Evolutionary conservation across 345 rosid genomes (phyloP).

Genomic region (Brassica cretica): DNA sequence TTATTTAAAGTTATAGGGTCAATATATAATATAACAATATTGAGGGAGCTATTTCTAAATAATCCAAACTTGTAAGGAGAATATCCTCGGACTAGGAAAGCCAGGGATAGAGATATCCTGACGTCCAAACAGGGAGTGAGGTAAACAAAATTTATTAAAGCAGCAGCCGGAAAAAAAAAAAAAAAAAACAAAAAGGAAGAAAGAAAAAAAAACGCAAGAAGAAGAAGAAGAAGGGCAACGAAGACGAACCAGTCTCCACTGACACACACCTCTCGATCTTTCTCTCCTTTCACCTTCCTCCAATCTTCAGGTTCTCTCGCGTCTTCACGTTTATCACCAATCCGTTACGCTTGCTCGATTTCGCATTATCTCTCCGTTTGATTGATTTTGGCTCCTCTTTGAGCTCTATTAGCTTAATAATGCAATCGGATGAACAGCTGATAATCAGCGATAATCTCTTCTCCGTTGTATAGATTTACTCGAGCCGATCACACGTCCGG

Average conservation of each 20-base stretch:
- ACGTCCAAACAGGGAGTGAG: constrained; percentile 32
- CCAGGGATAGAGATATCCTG: constrained; percentile 6
- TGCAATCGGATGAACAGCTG: constrained; percentile 33
- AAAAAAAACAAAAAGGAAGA: background rate
- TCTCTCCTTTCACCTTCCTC: constrained; percentile 2
- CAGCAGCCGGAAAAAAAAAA: constrained; percentile 36
- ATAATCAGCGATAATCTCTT: background rate
- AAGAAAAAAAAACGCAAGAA: constrained; percentile 23
- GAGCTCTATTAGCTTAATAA: constrained; percentile 15
- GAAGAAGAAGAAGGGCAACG: constrained; percentile 32
- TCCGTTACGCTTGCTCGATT: constrained; percentile 24
- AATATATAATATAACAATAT: background rate
- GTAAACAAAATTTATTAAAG: constrained; percentile 34
- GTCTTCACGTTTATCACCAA: background rate
- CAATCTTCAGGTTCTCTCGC: constrained; percentile 30
- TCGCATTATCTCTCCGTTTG: constrained; percentile 30
- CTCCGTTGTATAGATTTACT: constrained; percentile 6
- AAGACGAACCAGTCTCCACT: constrained; percentile 43
- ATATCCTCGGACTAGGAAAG: constrained; percentile 12
- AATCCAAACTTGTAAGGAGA: constrained; percentile 18
- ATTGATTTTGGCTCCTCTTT: constrained; percentile 10
- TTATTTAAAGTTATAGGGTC: background rate
- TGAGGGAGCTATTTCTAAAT: background rate
- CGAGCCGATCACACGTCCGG: constrained; percentile 14
- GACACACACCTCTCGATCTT: constrained; percentile 37